These are phyloP conservation scores for Trichoderma koningii DNA, from an alignment of 2,329 filamentous ascomycete genomes.

Conservation along the genomic window DNA sequence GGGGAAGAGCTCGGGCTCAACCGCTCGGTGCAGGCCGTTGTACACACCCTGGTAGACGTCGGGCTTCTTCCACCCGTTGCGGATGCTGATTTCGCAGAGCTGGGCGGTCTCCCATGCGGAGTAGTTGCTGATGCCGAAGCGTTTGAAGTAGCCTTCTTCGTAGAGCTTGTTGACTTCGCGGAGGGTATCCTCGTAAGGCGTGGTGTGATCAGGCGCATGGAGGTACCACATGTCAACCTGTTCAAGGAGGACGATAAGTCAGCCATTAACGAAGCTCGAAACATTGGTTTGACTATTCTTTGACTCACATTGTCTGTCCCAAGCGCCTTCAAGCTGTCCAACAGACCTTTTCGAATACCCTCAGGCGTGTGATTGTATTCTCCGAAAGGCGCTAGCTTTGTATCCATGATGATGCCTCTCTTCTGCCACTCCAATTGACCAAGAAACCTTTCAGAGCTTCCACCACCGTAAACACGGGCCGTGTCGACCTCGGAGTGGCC, in stretches of 20 bases:
- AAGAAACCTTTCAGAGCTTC: slow-evolving; percentile 25
- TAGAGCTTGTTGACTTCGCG: slow-evolving; percentile 68
- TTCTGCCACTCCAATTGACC: slow-evolving; percentile 22
- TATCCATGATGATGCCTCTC: slow-evolving; percentile 24
- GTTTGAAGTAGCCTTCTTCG: slow-evolving; percentile 70
- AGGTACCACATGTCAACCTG: slow-evolving; percentile 33
- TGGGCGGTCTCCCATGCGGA: slow-evolving; percentile 77
- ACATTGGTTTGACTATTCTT: not conserved
- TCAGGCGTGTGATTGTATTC: slow-evolving; percentile 13
- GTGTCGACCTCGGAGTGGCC: slow-evolving; percentile 26
- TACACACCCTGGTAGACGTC: slow-evolving; percentile 78
- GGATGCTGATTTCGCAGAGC: slow-evolving; percentile 67
- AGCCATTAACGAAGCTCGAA: not conserved
- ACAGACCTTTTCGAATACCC: slow-evolving; percentile 1
- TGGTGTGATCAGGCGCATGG: slow-evolving; percentile 58
- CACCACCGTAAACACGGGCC: slow-evolving; percentile 23
- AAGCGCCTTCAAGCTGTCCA: slow-evolving; percentile 23
- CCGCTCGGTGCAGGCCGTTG: slow-evolving; percentile 47
- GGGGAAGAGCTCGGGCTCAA: slow-evolving; percentile 68
- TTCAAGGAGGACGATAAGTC: not conserved
- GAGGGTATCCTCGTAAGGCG: slow-evolving; percentile 70
- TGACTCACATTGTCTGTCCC: slow-evolving; percentile 25
- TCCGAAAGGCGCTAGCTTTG: slow-evolving; percentile 8
- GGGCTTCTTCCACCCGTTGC: slow-evolving; percentile 68
- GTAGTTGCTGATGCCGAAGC: slow-evolving; percentile 71